Base-by-base conservation (phyloP, 768 basidiomycete genomes). In the Lactifluus volemus region DNA sequence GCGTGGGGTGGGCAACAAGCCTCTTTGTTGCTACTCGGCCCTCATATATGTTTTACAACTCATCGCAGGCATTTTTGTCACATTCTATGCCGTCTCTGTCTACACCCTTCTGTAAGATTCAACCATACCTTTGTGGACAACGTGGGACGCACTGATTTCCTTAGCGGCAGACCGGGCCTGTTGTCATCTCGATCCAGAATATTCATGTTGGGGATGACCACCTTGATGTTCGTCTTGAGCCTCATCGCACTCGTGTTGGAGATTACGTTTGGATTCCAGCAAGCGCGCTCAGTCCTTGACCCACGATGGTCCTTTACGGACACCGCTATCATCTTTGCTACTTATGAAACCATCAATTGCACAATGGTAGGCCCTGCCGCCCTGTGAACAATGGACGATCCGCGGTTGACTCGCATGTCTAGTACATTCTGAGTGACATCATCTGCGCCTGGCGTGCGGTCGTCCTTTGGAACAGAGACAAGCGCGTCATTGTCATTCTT, bases 391-490 rank as follows among this genome's bases (percentile, higher is more conserved):
- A 34, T 34, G 32, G 19, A 45, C 44, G 7, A 45, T 52, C 12
- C 15, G 15, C 50, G 29, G 32, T 12, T 55, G 5, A 61, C 32
- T 5, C 5, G 8, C 15, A 32, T 4, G 6, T 50, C 17, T 41
- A 61, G 60, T 61, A 61, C 29, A 61, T 61, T 25, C 29, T 56
- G 7, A 61, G 60, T n/a, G 60, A 61, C 50, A 39, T 25, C 34
- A 56, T 61, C 49, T 61, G 60, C 49, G 55, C 60, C 14, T 61
- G 60, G 60, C 60, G 60, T 32, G 60, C 60, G 8, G 54, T 55
- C 25, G 60, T 61, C 14, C 49, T 61, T 38, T 61, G 60, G 60
- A 61, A 56, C 12, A 38, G 10, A 12, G 55, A 61, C 44, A 56
- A 48, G 36, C 54, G 55, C 11, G 60, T 61, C 17, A 56, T 61